phyloP scores from a whole-genome alignment of 129 eudicot species.

The Flaveria robusta region DNA sequence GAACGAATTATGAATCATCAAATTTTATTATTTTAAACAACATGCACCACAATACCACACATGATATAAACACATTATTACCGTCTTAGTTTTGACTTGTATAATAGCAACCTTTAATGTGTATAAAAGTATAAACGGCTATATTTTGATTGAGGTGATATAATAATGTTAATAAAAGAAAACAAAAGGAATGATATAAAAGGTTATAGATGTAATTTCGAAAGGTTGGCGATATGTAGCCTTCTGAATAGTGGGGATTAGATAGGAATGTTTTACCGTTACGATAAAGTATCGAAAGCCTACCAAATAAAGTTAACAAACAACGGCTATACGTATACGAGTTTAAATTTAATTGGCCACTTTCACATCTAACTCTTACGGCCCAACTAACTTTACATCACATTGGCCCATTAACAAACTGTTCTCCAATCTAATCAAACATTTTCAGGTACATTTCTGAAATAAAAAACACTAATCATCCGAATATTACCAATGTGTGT shows the following conservation, averaged over 20 bases:
- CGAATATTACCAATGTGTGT: not conserved
- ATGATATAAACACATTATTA: too few relatives aligned
- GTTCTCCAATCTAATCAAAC: not conserved
- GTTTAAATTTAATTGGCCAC: slow-evolving; percentile 14
- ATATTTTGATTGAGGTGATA: too few relatives aligned
- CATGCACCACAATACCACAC: too few relatives aligned
- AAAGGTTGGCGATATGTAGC: slow-evolving; percentile 50
- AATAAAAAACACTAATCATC: too few relatives aligned
- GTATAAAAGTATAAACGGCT: too few relatives aligned
- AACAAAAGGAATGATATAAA: not conserved
- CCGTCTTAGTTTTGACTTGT: too few relatives aligned
- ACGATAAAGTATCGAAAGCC: slow-evolving; percentile 58
- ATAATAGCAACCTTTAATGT: too few relatives aligned
- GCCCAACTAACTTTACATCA: slow-evolving; percentile 36
- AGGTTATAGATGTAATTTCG: slow-evolving; percentile 22
- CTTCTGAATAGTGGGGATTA: slow-evolving; percentile 38
- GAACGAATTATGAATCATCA: too few relatives aligned
- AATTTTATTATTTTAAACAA: too few relatives aligned
- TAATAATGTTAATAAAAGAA: too few relatives aligned
- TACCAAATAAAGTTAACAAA: slow-evolving; percentile 41
- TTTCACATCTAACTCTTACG: slow-evolving; percentile 18
- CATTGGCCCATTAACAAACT: slow-evolving; percentile 23
- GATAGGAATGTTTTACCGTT: slow-evolving; percentile 58
- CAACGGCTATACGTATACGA: slow-evolving; percentile 46
- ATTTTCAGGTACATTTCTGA: too few relatives aligned